Percentiles rank a stretch among this genome's conserved stretches.
phyloP scores from a whole-genome alignment of 768 basidiomycete genomes.

The Strobilomyces dryophilus region DNA sequence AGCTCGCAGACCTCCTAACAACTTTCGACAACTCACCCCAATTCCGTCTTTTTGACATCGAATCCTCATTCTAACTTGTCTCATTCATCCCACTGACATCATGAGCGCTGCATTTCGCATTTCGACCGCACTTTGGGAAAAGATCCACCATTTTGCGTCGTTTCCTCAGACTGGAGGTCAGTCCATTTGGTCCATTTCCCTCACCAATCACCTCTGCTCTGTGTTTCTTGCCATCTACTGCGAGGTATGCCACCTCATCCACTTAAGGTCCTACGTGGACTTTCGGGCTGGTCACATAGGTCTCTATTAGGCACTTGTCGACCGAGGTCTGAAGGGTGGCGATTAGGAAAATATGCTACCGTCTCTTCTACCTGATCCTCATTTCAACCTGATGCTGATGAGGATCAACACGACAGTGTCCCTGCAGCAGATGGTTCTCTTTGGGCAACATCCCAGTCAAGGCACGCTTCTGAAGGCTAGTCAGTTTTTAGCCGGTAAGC shows the following conservation, averaged over 20 bases:
- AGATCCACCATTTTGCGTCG: slow-evolving; percentile 85
- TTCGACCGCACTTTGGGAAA: slow-evolving; percentile 77
- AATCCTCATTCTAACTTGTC: no score
- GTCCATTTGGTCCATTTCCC: slow-evolving; percentile 18
- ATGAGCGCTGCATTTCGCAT: slow-evolving; percentile 61
- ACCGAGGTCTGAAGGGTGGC: no score
- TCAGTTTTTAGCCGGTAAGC: slow-evolving; percentile 76
- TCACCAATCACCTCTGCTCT: background rate
- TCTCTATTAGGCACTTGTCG: no score
- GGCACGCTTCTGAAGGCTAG: slow-evolving; percentile 91
- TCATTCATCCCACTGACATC: background rate
- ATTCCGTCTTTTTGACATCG: no score
- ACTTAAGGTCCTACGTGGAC: background rate
- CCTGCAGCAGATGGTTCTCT: slow-evolving; percentile 97
- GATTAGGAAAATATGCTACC: no score
- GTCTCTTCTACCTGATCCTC: background rate
- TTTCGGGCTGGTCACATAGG: no score
- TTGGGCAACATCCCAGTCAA: slow-evolving; percentile 93
- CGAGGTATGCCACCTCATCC: no score
- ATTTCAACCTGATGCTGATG: background rate
- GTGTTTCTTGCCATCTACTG: no score
- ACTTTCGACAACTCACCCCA: slow-evolving; percentile 8
- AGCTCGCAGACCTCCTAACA: background rate
- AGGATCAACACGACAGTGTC: slow-evolving; percentile 53
- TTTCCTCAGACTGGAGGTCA: slow-evolving; percentile 90